Base-by-base conservation (phyloP, 2,329 filamentous ascomycete genomes). In the Paraphaeosphaeria sporulosa region DNA sequence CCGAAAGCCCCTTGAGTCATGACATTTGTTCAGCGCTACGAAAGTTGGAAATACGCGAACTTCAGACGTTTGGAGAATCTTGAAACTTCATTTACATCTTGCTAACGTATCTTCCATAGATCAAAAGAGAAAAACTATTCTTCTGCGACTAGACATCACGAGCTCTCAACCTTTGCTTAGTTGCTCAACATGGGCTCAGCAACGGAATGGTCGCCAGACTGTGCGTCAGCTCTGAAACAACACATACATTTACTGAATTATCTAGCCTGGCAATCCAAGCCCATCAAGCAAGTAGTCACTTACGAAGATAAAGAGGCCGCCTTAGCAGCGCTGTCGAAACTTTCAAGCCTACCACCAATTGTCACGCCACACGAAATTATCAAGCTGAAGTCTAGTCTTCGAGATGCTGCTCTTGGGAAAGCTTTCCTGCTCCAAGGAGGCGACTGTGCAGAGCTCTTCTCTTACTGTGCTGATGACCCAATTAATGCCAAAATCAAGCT, bases 401-500 rank as follows among this genome's bases (percentile, higher is more conserved):
- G 88, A 60, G 92, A 97, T 80, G 95, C 96, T 6, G 95, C 95
- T 5, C 83, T 91, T 38, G 95, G 95, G 36, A 93, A 94, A 66
- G 92, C 94, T 13, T 98, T 99, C 77, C 84, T 99, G 10, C 87
- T 99, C 4, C 95, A 99, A 81, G 95, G 95, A 61, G 95, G 94
- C 49, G 95, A 99, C 80, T 99, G 95, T 75, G 95, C 95, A 17
- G 95, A 99, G 82, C 86, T 98, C 10, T 99, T 99, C 73, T 93
- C 95, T 78, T 99, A 99, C 83, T 99, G 95, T 79, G 89, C 91
- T 70, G 90, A 93, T 76, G 86, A 87, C 15, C 90, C 91, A 66
- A 97, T 99, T 69, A 93, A 98, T 80, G 90, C 92, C 64, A 99
- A 98, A 84, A 93, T 98, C 79, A 98, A 98, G 81, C 87, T 99